Percentiles rank a stretch among this genome's conserved stretches.
These are phyloP conservation scores for Aureobasidium sp. DNA, from an alignment of 2,329 filamentous ascomycete species.

Conservation along the genomic window DNA sequence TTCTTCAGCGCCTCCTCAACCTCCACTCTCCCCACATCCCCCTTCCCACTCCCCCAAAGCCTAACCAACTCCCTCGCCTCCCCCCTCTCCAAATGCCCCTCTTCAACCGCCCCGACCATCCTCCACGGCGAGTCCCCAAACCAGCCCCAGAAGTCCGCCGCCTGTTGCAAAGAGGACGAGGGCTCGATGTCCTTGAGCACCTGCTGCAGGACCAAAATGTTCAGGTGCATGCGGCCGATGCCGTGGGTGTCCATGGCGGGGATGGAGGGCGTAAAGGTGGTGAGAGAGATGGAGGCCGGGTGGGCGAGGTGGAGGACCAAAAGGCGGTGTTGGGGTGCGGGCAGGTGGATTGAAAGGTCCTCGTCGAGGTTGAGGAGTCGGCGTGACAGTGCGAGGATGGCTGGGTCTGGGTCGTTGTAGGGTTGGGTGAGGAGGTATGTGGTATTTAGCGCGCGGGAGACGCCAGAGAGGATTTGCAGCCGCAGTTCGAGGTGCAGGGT, in stretches of 20 bases:
- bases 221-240: slow-evolving; percentile 80
- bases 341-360: slow-evolving; percentile 64
- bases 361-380: slow-evolving; percentile 84
- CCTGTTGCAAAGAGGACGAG: slow-evolving; percentile 53
- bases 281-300: slow-evolving; percentile 70
- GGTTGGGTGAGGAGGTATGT: slow-evolving; percentile 55
- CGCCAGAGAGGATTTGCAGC: slow-evolving; percentile 72
- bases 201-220: slow-evolving; percentile 90
- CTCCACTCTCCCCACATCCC: slow-evolving; percentile 56
- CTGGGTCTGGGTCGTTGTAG: slow-evolving; percentile 67
- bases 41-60: slow-evolving; percentile 36
- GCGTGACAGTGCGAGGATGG: slow-evolving; percentile 73
- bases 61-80: slow-evolving; percentile 34
- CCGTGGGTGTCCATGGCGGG: slow-evolving; percentile 76
- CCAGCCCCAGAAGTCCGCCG: slow-evolving; percentile 59
- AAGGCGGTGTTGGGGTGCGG: slow-evolving; percentile 58
- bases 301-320: slow-evolving; percentile 67
- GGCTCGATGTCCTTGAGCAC: slow-evolving; percentile 89
- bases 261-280: slow-evolving; percentile 59
- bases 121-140: slow-evolving; percentile 49
- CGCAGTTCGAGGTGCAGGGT: slow-evolving; percentile 85
- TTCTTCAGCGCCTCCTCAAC: slow-evolving; percentile 35
- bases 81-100: slow-evolving; percentile 28
- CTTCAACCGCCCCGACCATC: slow-evolving; percentile 28
- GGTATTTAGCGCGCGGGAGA: slow-evolving; percentile 46